phyloP scores from a whole-genome alignment of 306 rosid genomes.

The Cercis canadensis region DNA sequence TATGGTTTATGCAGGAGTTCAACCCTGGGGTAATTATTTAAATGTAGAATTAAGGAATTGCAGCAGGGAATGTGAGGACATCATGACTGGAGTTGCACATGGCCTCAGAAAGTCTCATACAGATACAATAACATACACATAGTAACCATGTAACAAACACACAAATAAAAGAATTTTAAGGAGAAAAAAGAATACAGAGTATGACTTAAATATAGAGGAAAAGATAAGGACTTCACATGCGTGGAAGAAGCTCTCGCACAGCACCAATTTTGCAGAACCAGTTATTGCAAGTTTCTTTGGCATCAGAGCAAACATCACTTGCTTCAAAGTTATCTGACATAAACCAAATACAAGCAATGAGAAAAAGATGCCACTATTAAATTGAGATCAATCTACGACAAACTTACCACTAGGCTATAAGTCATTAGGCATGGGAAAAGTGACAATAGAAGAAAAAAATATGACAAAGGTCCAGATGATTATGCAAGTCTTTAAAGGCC shows the following conservation, averaged over 20 bases:
- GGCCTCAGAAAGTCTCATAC: slow-evolving; percentile 33
- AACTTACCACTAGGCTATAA: slow-evolving; percentile 1
- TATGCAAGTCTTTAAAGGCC: background rate
- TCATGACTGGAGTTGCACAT: slow-evolving; percentile 20
- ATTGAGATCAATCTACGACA: slow-evolving; percentile 24
- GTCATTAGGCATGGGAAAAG: background rate
- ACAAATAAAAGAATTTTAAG: slow-evolving; percentile 12
- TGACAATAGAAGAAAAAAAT: background rate
- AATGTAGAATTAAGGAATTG: slow-evolving; percentile 14
- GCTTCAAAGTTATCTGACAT: slow-evolving; percentile 72
- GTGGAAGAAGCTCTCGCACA: slow-evolving; percentile 96
- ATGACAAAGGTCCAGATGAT: background rate
- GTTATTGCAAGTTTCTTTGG: slow-evolving; percentile 94
- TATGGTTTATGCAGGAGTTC: slow-evolving; percentile 14
- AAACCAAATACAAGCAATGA: slow-evolving; percentile 36
- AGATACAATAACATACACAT: background rate
- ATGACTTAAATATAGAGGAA: slow-evolving; percentile 22
- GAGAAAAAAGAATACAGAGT: slow-evolving; percentile 14
- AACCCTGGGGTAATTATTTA: slow-evolving; percentile 10
- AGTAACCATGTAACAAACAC: background rate
- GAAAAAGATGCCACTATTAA: slow-evolving; percentile 25
- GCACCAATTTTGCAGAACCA: slow-evolving; percentile 98
- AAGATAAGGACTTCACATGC: slow-evolving; percentile 69
- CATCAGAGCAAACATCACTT: slow-evolving; percentile 66
- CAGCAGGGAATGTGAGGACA: background rate